These are phyloP conservation scores for Aspergillus pseudoviridinutans DNA, from an alignment of 2,329 filamentous ascomycete species.

Conservation along the genomic window DNA sequence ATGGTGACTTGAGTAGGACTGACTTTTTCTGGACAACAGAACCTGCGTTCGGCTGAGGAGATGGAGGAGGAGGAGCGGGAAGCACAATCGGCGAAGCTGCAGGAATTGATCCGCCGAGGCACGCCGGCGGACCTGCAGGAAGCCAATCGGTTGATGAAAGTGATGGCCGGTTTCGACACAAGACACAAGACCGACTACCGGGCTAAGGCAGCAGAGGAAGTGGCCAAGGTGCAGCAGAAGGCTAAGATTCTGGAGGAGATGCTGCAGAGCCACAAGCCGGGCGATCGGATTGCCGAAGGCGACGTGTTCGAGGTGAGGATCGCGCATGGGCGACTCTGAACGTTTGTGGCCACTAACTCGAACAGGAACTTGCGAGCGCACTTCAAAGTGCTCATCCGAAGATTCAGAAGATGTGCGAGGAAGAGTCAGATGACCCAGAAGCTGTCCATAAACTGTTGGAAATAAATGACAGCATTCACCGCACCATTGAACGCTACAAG, in stretches of 20 bases:
- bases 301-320: conserved; percentile 61
- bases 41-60: conserved; percentile 91
- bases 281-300: conserved; percentile 70
- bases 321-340: background rate
- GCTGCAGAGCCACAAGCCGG: conserved; percentile 75
- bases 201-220: conserved; percentile 94
- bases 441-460: conserved; percentile 92
- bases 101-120: conserved; percentile 90
- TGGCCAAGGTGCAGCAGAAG: conserved; percentile 92
- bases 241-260: conserved; percentile 89
- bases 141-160: conserved; percentile 96
- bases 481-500: conserved; percentile 93
- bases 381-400: conserved; percentile 94
- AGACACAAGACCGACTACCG: conserved; percentile 95
- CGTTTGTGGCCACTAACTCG: background rate
- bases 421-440: conserved; percentile 94
- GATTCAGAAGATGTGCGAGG: conserved; percentile 99
- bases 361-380: conserved; percentile 77
- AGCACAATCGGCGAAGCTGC: conserved; percentile 95
- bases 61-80: conserved; percentile 97
- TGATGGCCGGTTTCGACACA: conserved; percentile 97
- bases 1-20: background rate
- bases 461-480: conserved; percentile 98
- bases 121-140: conserved; percentile 92
- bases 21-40: conserved; percentile 52